Evolutionary conservation across 129 eudicot species (phyloP).

Genomic region (Heracleum sosnowskyi): DNA sequence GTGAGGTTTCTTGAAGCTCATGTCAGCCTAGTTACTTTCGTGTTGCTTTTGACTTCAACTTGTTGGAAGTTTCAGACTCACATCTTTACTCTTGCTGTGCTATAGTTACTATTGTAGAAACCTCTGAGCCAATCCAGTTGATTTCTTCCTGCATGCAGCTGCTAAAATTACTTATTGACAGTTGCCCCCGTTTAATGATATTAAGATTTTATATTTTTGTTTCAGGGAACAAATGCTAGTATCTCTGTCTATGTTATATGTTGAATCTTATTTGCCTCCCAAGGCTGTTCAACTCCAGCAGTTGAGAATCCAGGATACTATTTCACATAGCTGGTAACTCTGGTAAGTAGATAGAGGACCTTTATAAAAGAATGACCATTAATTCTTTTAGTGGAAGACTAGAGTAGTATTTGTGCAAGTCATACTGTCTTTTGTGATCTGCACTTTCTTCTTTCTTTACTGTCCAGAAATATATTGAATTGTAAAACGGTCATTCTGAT

Average conservation of each 20-base stretch:
- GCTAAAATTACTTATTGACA: constrained; percentile 2
- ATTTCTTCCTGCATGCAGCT: constrained; percentile 9
- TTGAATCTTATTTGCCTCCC: too few species aligned
- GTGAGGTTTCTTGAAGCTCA: constrained; percentile 49
- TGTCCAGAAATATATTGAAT: too few species aligned
- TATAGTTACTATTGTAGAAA: constrained; percentile 78
- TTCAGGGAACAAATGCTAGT: constrained; percentile 25
- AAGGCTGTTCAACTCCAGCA: not conserved
- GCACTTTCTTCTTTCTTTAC: too few species aligned
- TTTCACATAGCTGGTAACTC: not conserved
- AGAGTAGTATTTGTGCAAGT: too few species aligned
- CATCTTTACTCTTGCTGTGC: constrained; percentile 77
- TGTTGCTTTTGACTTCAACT: constrained; percentile 56
- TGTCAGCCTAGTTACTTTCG: constrained; percentile 47
- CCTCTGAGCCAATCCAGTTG: constrained; percentile 21
- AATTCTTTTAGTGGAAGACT: not conserved
- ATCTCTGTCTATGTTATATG: constrained; percentile 18
- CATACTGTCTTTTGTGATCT: too few species aligned
- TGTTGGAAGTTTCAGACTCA: constrained; percentile 92
- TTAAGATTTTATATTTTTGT: not conserved
- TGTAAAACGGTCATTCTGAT: too few species aligned
- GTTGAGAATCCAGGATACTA: not conserved
- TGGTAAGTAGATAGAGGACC: not conserved
- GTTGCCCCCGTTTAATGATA: constrained; percentile 9
- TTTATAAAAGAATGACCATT: not conserved